Percentiles rank a stretch among this genome's conserved stretches.
phyloP scores from a whole-genome alignment of 768 basidiomycete genomes.

The Austroboletus eburneus region DNA sequence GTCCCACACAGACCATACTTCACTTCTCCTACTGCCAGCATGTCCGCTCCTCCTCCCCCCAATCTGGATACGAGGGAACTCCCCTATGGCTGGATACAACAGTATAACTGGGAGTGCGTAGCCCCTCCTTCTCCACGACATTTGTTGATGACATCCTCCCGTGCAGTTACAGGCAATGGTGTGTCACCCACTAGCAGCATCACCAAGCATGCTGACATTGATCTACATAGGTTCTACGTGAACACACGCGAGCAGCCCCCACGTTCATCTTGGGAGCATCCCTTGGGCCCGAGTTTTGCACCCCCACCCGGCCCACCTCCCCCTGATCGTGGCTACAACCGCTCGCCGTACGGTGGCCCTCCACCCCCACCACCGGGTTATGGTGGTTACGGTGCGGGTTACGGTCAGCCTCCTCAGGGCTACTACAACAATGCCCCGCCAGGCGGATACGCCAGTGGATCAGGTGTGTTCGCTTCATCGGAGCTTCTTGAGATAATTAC shows the following conservation, averaged over 20 bases:
- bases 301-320: constrained; percentile 46
- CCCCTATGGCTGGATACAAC: constrained; percentile 64
- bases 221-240: constrained; percentile 65
- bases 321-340: constrained; percentile 30
- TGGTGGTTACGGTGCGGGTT: constrained; percentile 20
- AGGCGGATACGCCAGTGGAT: constrained; percentile 14
- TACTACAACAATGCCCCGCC: constrained; percentile 13
- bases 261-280: constrained; percentile 66
- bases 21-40: constrained; percentile 22
- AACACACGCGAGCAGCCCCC: constrained; percentile 61
- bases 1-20: constrained; percentile 21
- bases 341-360: constrained; percentile 26
- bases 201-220: background rate
- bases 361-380: constrained; percentile 17
- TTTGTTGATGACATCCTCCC: constrained; percentile 20
- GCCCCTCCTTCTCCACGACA: constrained; percentile 12
- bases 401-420: constrained; percentile 5
- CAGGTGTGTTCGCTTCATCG: constrained; percentile 12
- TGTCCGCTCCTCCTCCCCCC: constrained; percentile 44
- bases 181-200: constrained; percentile 13
- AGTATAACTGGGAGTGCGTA: constrained; percentile 65
- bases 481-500: background rate
- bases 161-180: constrained; percentile 66
- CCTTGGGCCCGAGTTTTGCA: constrained; percentile 44
- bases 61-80: constrained; percentile 57